A percentile compares a stretch with the other conserved stretches of the same genome.
Conservation (phyloP, 1,139 yeast species). For the Geotrichum europaeum region DNA sequence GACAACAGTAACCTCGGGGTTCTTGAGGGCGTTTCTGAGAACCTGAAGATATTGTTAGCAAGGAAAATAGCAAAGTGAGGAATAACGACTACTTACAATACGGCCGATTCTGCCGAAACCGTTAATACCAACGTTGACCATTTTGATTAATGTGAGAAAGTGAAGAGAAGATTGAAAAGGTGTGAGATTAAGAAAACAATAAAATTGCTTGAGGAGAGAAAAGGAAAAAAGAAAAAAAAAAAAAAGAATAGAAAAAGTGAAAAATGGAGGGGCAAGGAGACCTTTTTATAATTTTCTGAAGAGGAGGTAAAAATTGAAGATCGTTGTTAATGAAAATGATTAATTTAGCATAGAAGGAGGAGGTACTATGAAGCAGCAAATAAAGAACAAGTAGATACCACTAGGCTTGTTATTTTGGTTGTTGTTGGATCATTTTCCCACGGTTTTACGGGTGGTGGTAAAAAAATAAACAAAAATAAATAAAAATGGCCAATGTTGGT, state of each 20-base stretch:
- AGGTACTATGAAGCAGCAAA: neutral
- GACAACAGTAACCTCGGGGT: constrained; percentile 67
- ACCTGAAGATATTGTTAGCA: constrained; percentile 26
- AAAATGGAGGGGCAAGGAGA: constrained; percentile 10
- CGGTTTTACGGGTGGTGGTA: neutral
- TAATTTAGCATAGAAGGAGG: neutral
- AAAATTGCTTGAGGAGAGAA: neutral
- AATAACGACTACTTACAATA: constrained; percentile 37
- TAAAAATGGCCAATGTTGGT: neutral
- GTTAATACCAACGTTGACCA: constrained; percentile 65
- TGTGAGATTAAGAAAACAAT: neutral
- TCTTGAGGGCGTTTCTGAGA: constrained; percentile 65
- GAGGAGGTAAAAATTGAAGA: constrained; percentile 1
- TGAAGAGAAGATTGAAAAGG: neutral
- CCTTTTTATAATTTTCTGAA: constrained; percentile 13
- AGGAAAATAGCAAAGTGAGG: neutral
- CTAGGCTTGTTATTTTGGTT: neutral
- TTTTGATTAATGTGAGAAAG: constrained; percentile 21
- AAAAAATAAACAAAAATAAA: neutral
- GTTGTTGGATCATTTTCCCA: neutral
- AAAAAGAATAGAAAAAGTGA: neutral
- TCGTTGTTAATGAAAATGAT: neutral
- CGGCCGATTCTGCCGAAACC: constrained; percentile 91
- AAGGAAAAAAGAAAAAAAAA: constrained; percentile 1
- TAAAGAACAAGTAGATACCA: neutral